Base-by-base conservation (phyloP, 2,329 filamentous ascomycete genomes). In the Aureobasidium sp. region DNA sequence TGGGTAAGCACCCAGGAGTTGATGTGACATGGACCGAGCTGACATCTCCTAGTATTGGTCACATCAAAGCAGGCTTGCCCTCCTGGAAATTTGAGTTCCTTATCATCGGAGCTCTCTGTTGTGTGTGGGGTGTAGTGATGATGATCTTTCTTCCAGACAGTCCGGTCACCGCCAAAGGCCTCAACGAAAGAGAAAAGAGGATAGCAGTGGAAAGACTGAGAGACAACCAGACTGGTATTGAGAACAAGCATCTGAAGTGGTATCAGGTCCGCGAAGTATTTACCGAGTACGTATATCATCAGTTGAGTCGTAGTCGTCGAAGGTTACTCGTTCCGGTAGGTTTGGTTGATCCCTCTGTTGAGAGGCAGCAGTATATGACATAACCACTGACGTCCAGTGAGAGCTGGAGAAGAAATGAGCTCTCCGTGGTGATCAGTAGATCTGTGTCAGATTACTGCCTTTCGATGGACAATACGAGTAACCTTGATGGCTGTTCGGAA, bases 51-150 rank as follows among this genome's bases (percentile, higher is more conserved):
- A 82, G 79, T 0, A 85, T 87, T 40, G 84, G 84, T 1, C 76
- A 83, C 63, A 82, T 83, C 64, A 75, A 77, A 48, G 82, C 81
- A 17, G 74, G 77, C 0, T 75, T 87, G 31, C 76, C 79, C 0
- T 81, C 80, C 0, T 88, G 85, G 85, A 82, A 82, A 67, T 87
- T 85, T 65, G 84, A 87, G 58, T 88, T 88, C 67, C 73, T 88
- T 17, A 79, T 88, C 14, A 84, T 75, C 1, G 75, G 75, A 17
- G 64, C 80, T 0, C 75, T 85, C 8, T 85, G 82, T 60, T 75
- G 81, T 5, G 63, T 76, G 15, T 86, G 84, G 78, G 84, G 81
- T 2, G 76, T 85, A 7, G 70, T 82, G n/a, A 80, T 86, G 67
- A 76, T 80, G 45, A 69, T 84, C 19, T 72, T 84, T 44, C 76